Conservation (phyloP, 352 stramenopile species). For the Phytopythium kandeliae region DNA sequence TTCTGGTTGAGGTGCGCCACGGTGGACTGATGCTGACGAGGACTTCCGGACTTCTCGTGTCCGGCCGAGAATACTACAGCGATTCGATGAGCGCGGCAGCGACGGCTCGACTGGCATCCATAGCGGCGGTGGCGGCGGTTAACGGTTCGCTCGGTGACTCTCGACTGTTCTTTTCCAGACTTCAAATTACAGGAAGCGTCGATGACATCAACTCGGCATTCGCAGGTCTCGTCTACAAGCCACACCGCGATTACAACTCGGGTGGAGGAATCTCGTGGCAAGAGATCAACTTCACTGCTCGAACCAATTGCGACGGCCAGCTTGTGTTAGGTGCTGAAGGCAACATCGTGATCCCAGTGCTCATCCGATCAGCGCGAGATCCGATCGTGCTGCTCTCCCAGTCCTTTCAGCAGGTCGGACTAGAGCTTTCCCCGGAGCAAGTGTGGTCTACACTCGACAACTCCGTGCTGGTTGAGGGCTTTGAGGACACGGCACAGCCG, state of each 20-base stretch:
- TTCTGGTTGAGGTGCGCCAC: conserved; percentile 27
- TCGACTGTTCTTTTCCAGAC: conserved; percentile 35
- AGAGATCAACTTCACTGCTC: conserved; percentile 23
- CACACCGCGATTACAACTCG: conserved; percentile 44
- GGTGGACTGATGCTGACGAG: conserved; percentile 53
- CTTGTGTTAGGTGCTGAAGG: neutral
- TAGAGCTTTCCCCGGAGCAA: neutral
- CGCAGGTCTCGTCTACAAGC: conserved; percentile 46
- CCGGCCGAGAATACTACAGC: conserved; percentile 5
- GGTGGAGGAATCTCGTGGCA: conserved; percentile 20
- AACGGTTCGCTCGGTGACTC: conserved; percentile 15
- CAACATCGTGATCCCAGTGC: conserved; percentile 14
- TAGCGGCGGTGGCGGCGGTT: conserved; percentile 8
- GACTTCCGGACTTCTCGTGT: conserved; percentile 28
- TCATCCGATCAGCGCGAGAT: conserved; percentile 28
- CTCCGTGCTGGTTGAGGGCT: conserved; percentile 15
- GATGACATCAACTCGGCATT: conserved; percentile 45
- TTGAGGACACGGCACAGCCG: conserved; percentile 24
- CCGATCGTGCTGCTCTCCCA: conserved; percentile 24
- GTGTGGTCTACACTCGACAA: conserved; percentile 1
- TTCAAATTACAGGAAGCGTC: conserved; percentile 25
- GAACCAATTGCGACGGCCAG: conserved; percentile 1
- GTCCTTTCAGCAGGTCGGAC: conserved; percentile 16
- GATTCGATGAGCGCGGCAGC: conserved; percentile 9
- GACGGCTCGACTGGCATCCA: neutral